phyloP scores from a whole-genome alignment of 257 asterid genomes.

The Prunella vulgaris region DNA sequence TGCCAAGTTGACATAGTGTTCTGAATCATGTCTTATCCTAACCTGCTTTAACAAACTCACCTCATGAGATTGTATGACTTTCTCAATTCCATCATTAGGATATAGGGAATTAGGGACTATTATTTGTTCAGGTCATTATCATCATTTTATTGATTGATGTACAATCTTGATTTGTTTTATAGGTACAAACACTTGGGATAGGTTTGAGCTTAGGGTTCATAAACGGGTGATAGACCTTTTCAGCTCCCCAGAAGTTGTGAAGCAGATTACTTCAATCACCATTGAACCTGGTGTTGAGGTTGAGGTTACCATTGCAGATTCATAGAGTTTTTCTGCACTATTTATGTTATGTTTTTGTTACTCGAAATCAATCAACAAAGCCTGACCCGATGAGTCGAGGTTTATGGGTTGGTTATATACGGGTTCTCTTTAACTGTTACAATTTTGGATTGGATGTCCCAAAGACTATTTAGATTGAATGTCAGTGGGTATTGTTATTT shows the following conservation, averaged over 20 bases:
- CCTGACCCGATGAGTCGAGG: background rate
- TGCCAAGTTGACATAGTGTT: background rate
- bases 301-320: slow-evolving; percentile 60
- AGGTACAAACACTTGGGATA: slow-evolving; percentile 52
- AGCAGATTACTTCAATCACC: slow-evolving; percentile 61
- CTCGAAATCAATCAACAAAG: background rate
- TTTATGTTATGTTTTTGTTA: slow-evolving; percentile 11
- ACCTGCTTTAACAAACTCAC: background rate
- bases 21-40: background rate
- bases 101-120: background rate
- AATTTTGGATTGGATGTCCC: background rate
- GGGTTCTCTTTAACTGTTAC: slow-evolving; percentile 10
- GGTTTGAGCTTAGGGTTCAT: slow-evolving; percentile 55
- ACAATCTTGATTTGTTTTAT: background rate
- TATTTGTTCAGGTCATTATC: background rate
- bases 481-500: slow-evolving; percentile 7
- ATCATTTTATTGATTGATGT: background rate
- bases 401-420: slow-evolving; percentile 19
- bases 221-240: slow-evolving; percentile 61
- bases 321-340: slow-evolving; percentile 14
- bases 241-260: slow-evolving; percentile 64
- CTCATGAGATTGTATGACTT: background rate
- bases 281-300: slow-evolving; percentile 65
- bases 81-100: background rate
- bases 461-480: background rate